These are phyloP conservation scores for Knufia fluminis DNA, from an alignment of 2,329 filamentous ascomycete species.

Conservation along the genomic window DNA sequence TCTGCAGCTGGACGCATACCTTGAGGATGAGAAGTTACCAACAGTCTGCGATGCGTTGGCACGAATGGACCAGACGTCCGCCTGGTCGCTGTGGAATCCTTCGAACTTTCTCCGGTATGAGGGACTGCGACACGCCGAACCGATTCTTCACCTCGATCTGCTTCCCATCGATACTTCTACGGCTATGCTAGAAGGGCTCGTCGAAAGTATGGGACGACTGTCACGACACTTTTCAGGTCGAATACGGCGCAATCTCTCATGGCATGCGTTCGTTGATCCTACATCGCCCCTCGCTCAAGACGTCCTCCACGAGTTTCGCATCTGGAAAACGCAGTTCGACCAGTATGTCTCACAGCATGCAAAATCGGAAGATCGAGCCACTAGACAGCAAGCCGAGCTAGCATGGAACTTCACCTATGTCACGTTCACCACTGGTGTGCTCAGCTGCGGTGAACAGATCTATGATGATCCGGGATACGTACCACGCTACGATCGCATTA, in stretches of 20 bases:
- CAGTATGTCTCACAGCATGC: background rate
- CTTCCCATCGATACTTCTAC: background rate
- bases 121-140: constrained; percentile 3
- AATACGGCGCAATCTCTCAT: constrained; percentile 4
- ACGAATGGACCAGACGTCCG: background rate
- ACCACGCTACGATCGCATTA: constrained; percentile 2
- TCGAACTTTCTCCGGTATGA: background rate
- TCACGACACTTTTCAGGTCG: constrained; percentile 3
- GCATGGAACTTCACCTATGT: constrained; percentile 5
- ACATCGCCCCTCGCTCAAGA: constrained; percentile 1
- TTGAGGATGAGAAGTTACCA: background rate
- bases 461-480: constrained; percentile 1
- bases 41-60: constrained; percentile 4
- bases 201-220: background rate
- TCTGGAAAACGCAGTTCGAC: background rate
- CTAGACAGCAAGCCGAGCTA: constrained; percentile 2
- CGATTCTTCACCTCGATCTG: constrained; percentile 2
- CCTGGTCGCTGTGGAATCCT: constrained; percentile 6
- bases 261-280: background rate
- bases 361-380: background rate
- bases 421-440: constrained; percentile 5
- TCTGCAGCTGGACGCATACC: background rate
- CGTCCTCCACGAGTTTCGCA: background rate
- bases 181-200: background rate
- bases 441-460: background rate